Conservation (phyloP, 495 filamentous ascomycete species). For the Daldinia grandis region DNA sequence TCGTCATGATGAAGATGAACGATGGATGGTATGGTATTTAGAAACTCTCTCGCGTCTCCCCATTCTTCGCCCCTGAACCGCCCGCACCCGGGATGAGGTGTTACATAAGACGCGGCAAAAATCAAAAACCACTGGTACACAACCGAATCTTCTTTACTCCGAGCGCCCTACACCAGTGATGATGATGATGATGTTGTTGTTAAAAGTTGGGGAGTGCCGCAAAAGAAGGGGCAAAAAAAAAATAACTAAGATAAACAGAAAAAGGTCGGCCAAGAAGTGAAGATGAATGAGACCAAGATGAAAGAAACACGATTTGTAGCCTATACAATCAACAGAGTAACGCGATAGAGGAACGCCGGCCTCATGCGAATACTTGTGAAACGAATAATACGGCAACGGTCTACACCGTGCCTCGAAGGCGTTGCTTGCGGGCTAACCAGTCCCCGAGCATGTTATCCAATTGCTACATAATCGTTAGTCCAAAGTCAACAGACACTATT, state of each 20-base stretch:
- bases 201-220: background rate
- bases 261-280: slow-evolving; percentile 12
- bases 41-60: background rate
- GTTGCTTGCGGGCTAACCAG: slow-evolving; percentile 75
- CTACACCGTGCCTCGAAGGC: slow-evolving; percentile 56
- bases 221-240: background rate
- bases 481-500: background rate
- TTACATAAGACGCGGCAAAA: background rate
- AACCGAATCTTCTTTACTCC: slow-evolving; percentile 19
- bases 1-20: slow-evolving; percentile 6
- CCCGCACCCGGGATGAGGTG: slow-evolving; percentile 5
- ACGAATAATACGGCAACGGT: slow-evolving; percentile 1
- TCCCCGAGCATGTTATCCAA: slow-evolving; percentile 86
- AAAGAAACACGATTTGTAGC: slow-evolving; percentile 29
- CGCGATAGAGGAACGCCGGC: slow-evolving; percentile 30
- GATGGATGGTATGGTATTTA: slow-evolving; percentile 5
- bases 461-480: slow-evolving; percentile 56
- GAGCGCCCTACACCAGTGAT: slow-evolving; percentile 23
- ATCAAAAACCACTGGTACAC: background rate
- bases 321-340: slow-evolving; percentile 37
- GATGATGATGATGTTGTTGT: slow-evolving; percentile 2
- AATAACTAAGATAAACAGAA: slow-evolving; percentile 1
- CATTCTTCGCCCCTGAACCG: background rate
- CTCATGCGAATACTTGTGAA: slow-evolving; percentile 27
- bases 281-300: slow-evolving; percentile 9